Base-by-base conservation (phyloP, 352 stramenopile species). In the Globisporangium polare region DNA sequence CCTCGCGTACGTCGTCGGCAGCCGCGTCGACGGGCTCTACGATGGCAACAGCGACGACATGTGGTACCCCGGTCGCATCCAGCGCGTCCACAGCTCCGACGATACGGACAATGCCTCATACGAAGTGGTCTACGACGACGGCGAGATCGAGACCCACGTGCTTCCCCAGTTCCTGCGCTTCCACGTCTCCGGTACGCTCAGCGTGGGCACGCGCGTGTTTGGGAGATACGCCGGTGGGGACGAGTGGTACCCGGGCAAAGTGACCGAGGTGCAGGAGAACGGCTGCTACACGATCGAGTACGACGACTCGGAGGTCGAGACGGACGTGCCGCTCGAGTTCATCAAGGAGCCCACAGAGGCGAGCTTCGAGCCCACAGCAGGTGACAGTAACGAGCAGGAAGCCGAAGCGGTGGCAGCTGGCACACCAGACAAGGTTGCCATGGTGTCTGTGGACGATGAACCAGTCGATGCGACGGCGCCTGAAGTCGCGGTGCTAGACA, bases 21-120 rank as follows among this genome's bases (percentile, higher is more conserved):
- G 75, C 42, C 83, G 86, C 29, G 83, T 94, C 17, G 86, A 94
- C 59, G 83, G 80, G 1, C 74, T 94, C 42, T 94, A 94, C 49
- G 86, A 90, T 69, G 79, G 78, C 65, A 92, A 92, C 64, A 71
- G 62, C 9, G 81, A 89, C 65, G 81, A 89, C 46, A 80, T 91
- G 64, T 92, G 85, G 84, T 93, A 93, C 53, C 81, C 83, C 1
- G 86, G 75, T 9, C 62, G 67, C 18, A 67, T 94, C 56, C 66
- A 68, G 24, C 60, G 58, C 17, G 62, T 78, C 37, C 54, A 88
- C 56, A 54, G 13, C 15, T 10, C 47, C 0, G 60, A 53, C n/a
- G 57, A 71, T 29, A 50, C 52, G 50, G 47, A 51, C 15, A 35
- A 51, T 12, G 39, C 59, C 17, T 71, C 58, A 8, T 93, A 75